Base-by-base conservation (phyloP, 352 stramenopile species). In the Phytopythium montanum region DNA sequence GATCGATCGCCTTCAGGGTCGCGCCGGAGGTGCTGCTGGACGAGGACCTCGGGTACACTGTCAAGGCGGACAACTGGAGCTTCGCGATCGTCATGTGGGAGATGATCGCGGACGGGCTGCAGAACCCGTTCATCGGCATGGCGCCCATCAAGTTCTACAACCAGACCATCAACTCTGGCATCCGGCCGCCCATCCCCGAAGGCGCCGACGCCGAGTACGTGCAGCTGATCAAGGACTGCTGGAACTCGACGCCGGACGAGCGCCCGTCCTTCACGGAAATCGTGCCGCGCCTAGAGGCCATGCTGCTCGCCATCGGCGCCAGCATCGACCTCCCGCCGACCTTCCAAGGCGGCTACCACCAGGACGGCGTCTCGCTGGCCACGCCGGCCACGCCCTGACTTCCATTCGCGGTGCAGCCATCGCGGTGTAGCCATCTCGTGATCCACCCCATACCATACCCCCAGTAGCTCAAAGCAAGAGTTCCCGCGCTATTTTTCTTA, bases 51-150 rank as follows among this genome's bases (percentile, higher is more conserved):
- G 87, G 87, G 23, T 95, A 95, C 62, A 88, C 87, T 8, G 92
- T 95, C 70, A 95, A 94, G 64, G 87, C 87, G 25, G 87, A 95
- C 69, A 95, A 94, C 59, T 95, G 87, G 85, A 95, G 87, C 62
- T 94, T 95, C 71, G 87, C 85, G 23, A 88, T 95, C 56, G 87
- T 95, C 21, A 95, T 95, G 87, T 95, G 87, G 87, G 87, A 95
- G 69, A 94, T 95, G 78, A 85, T 95, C 42, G 87, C 87, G n/a
- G 83, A 81, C 25, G 72, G 66, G 7, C 56, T 86, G 45, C 79
- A 90, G 51, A 95, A 95, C 56, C 85, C 79, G 54, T 95, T 95
- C 66, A 90, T 95, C 49, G 87, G 87, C 39, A 95, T 95, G 87
- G 87, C 87, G 8, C 87, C 87, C 13, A 92, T 95, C 68, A 95